Base-by-base conservation (phyloP, 768 basidiomycete genomes). In the Boletus speciosus region DNA sequence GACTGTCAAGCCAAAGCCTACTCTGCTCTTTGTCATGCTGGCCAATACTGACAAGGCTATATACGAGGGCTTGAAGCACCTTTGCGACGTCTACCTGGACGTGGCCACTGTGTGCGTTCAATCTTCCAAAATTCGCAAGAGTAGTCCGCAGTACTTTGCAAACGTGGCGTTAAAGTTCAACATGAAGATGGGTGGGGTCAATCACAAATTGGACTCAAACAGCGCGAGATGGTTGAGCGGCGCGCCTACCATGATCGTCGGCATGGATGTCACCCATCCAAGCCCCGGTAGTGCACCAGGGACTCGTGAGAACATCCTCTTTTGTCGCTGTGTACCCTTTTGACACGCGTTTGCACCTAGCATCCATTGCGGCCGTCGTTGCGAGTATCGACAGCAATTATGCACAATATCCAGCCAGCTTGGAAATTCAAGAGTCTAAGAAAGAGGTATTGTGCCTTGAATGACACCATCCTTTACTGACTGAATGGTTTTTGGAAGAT, bases 241-340 rank as follows among this genome's bases (percentile, higher is more conserved):
- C 21, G 62, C 66, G 42, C 70, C 76, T 36, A 82, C 81, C 16
- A 81, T 82, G 78, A 54, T 82, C 39, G 78, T 82, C 5, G 81
- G 81, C 16, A 79, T 80, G 73, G 81, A 81, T 47, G 87, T 89
- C 23, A 91, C 88, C 2, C 90, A 93, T 69, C 89, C 90, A 21
- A 86, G 90, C 19, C 84, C 82, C 5, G 85, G 85, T 2, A 88
- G 86, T 53, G 77, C 82, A 57, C 63, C 66, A 29, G 78, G 81
- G 14, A 81, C 81, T 16, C 77, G 69, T 70, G 52, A 53, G 70
- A 37, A 39, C 27, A 15, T 52, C 0, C 8, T 25, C 37, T 16
- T 19, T 39, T 9, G 38, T 31, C 12, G 2, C n/a, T 11, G 10
- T 40, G 16, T 36, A 10, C 27, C n/a, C 4, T 51, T 46, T 19